A percentile compares a stretch with the other conserved stretches of the same genome.
Evolutionary conservation across 2,329 filamentous ascomycete species (phyloP).

Genomic region (Fusarium avenaceum): DNA sequence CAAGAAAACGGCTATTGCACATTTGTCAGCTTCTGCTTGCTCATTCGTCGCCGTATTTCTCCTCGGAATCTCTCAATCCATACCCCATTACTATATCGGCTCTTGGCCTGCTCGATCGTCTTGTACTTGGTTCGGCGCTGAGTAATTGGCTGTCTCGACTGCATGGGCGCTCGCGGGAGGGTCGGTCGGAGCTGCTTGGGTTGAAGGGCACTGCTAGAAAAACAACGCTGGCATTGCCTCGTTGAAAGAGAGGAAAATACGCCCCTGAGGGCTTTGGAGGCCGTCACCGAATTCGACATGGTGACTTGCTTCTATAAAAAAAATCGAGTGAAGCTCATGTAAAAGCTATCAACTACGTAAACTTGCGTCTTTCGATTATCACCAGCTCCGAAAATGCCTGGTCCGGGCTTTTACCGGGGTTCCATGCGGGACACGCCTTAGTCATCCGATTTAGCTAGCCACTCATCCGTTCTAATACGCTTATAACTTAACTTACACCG

Average conservation of each 20-base stretch:
- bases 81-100: slow-evolving; percentile 69
- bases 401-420: slow-evolving; percentile 48
- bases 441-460: slow-evolving; percentile 37
- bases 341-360: slow-evolving; percentile 41
- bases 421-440: slow-evolving; percentile 28
- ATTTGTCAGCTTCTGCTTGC: slow-evolving; percentile 46
- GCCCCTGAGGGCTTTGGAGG: slow-evolving; percentile 55
- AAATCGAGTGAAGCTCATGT: slow-evolving; percentile 30
- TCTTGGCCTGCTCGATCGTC: slow-evolving; percentile 71
- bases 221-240: slow-evolving; percentile 60
- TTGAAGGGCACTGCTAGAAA: slow-evolving; percentile 55
- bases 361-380: slow-evolving; percentile 49
- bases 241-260: slow-evolving; percentile 51
- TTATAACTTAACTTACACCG: slow-evolving; percentile 37
- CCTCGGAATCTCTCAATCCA: slow-evolving; percentile 34
- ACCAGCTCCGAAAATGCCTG: slow-evolving; percentile 43
- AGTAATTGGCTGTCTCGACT: slow-evolving; percentile 53
- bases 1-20: slow-evolving; percentile 84
- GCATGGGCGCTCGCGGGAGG: slow-evolving; percentile 50
- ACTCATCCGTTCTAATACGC: slow-evolving; percentile 17
- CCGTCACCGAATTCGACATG: slow-evolving; percentile 58
- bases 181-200: slow-evolving; percentile 55
- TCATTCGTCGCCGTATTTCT: neutral
- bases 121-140: slow-evolving; percentile 61
- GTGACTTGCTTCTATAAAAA: slow-evolving; percentile 27